These are phyloP conservation scores for Leccinellum albellum DNA, from an alignment of 768 basidiomycete species.

Conservation along the genomic window DNA sequence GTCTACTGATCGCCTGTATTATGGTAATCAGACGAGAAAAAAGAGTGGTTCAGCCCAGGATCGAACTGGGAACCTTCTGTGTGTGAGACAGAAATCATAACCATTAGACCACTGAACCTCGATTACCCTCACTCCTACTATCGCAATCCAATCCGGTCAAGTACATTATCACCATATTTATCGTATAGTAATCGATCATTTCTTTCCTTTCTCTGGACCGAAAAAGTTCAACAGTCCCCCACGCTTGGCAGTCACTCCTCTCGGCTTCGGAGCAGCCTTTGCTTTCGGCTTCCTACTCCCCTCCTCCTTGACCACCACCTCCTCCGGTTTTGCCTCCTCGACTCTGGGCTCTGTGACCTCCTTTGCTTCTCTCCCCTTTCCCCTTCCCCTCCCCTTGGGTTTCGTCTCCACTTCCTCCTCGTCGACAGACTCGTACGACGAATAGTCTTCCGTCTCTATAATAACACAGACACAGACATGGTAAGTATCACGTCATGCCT, in stretches of 20 bases:
- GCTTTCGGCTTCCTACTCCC: conserved; percentile 13
- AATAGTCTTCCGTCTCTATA: conserved; percentile 73
- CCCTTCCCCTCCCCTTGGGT: conserved; percentile 17
- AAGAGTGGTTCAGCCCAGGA: conserved; percentile 39
- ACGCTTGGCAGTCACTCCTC: conserved; percentile 21
- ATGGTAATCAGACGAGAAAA: neutral
- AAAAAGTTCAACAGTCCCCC: conserved; percentile 33
- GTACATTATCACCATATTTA: neutral
- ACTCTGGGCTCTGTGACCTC: conserved; percentile 11
- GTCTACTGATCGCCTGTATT: neutral
- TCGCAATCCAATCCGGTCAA: neutral
- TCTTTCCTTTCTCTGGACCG: conserved; percentile 29
- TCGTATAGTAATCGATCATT: conserved; percentile 7
- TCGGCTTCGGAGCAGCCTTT: conserved; percentile 15
- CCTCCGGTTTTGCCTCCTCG: conserved; percentile 15
- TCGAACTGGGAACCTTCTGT: conserved; percentile 49
- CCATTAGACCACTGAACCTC: conserved; percentile 44
- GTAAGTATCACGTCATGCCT: neutral
- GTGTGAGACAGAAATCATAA: conserved; percentile 50
- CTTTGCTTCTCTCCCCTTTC: conserved; percentile 20
- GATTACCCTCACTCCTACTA: rapidly evolving
- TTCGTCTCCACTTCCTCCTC: conserved; percentile 32
- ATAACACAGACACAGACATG: neutral
- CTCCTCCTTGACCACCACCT: conserved; percentile 10
- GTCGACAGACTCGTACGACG: conserved; percentile 76